Base-by-base conservation (phyloP, 176 grass and related monocot species). In the Oryza meyeriana region DNA sequence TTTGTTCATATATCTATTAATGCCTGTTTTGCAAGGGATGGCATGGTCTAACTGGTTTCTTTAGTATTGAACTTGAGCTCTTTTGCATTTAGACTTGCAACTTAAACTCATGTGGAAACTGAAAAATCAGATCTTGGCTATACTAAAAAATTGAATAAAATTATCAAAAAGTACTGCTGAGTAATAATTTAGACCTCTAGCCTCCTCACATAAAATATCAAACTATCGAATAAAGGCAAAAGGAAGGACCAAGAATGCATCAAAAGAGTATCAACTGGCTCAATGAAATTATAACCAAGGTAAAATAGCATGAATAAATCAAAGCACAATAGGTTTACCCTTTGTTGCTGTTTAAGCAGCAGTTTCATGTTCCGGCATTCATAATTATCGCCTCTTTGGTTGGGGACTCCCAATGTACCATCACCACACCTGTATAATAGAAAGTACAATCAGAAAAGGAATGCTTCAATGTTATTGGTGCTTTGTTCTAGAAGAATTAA, bases 321-420 rank as follows among this genome's bases (percentile, higher is more conserved):
- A 80, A 67, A 81, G 20, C 33, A 68, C 16, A 39, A 42, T 69
- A 33, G 32, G 29, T 84, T 74, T 93, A 98, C 95, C 84, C 95
- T 91, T 91, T 95, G 95, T 57, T 93, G 95, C 77, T 98, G 95
- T 84, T 95, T 98, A 40, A 98, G 90, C 74, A 98, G 88, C 72
- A 98, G 80, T 83, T 98, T 98, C 95, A 98, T 98, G 82, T 98
- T 98, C 71, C 92, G 84, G 75, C 95, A 98, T 86, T 98, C 95
- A 86, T 93, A 98, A 82, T 95, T 98, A 83, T 95, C 92, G 40
- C 95, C 95, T 90, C 92, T 89, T 81, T 98, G 95, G 85, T 90
- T 98, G 8, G 95, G 95, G 38, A 85, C 95, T 81, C 95, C 95
- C 84, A 98, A 85, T 55, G 95, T 91, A 70, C 95, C 95, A 76